Base-by-base conservation (phyloP, 23 red algal genomes). In the Agarophyton chilense region DNA sequence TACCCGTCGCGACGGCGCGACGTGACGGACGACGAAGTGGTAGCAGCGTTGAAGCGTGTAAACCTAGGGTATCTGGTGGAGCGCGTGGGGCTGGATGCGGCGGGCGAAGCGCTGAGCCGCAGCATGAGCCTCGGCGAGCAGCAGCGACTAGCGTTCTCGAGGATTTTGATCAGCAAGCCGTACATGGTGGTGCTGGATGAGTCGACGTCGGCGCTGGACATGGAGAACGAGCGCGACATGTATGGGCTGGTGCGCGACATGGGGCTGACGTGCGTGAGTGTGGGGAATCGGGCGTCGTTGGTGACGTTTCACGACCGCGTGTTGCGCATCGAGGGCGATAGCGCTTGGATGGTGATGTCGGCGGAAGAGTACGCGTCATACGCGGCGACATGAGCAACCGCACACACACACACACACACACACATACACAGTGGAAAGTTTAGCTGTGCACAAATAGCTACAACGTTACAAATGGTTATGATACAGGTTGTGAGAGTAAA, bases 91-190 rank as follows among this genome's bases (percentile, higher is more conserved):
- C 66, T 99, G 43, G 55, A 86, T 22, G 84, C 86, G 16, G 43
- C 46, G n/a, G 78, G 90, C 46, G 95, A 98, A 41, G 72, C 46
- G 63, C 45, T 98, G 10, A 81, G 82, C 5, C 53, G 57, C 24
- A 83, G 90, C 22, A 73, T 99, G 44, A 94, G 90, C 67, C 70
- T 99, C 33, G 97, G 97, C 34, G 97, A 99, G 90, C 97, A 99
- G 82, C 97, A 99, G 77, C 89, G 97, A 11, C 72, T 99, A 19
- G 97, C 93, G 13, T 99, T 99, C 61, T 94, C 93, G 62, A 72
- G 97, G 16, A 57, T 99, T 33, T 9, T 96, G 13, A 90, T 94
- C 43, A 74, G 73, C 21, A 86, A 77, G 26, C 95, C 79, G 24
- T 18, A 82, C 16, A 29, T 98, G 14, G 95, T 90, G 25, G 60